Percentiles rank a stretch among this genome's conserved stretches.
These are phyloP conservation scores for Melastoma malabathricum DNA, from an alignment of 345 rosid genomes.

Conservation along the genomic window DNA sequence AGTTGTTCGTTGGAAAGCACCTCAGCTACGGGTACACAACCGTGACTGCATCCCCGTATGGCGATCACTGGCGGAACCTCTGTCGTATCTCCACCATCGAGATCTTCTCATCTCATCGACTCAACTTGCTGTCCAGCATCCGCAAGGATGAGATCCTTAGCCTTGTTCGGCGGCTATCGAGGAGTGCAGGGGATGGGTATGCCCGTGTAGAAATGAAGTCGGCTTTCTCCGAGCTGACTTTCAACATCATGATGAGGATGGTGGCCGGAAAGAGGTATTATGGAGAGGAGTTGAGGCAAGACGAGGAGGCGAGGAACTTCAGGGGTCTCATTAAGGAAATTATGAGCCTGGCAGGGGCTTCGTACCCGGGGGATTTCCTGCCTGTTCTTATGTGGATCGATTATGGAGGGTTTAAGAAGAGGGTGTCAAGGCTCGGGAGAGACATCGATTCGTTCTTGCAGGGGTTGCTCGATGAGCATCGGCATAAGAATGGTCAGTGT, in stretches of 20 bases:
- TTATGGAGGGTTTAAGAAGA: constrained; percentile 17
- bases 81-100: constrained; percentile 31
- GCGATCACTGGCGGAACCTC: constrained; percentile 61
- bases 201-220: constrained; percentile 29
- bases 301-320: constrained; percentile 11
- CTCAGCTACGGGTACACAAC: constrained; percentile 26
- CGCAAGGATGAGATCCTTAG: constrained; percentile 35
- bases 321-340: constrained; percentile 16
- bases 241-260: constrained; percentile 23
- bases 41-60: constrained; percentile 23
- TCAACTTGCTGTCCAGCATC: constrained; percentile 15
- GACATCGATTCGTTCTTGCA: constrained; percentile 34
- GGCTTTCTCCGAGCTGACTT: constrained; percentile 19
- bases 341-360: background rate
- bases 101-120: constrained; percentile 39
- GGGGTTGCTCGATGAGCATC: constrained; percentile 30
- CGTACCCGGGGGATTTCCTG: constrained; percentile 4
- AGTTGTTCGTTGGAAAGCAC: constrained; percentile 14
- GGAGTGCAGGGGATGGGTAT: constrained; percentile 11
- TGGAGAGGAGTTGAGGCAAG: constrained; percentile 22
- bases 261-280: constrained; percentile 47
- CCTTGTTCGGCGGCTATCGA: constrained; percentile 20
- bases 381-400: constrained; percentile 5
- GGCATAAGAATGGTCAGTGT: constrained; percentile 11
- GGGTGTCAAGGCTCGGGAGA: constrained; percentile 11